Evolutionary conservation across 2,329 filamentous ascomycete species (phyloP), one percentile per base, ranked within the genome.

Genomic region (Neonectria magnoliae): DNA sequence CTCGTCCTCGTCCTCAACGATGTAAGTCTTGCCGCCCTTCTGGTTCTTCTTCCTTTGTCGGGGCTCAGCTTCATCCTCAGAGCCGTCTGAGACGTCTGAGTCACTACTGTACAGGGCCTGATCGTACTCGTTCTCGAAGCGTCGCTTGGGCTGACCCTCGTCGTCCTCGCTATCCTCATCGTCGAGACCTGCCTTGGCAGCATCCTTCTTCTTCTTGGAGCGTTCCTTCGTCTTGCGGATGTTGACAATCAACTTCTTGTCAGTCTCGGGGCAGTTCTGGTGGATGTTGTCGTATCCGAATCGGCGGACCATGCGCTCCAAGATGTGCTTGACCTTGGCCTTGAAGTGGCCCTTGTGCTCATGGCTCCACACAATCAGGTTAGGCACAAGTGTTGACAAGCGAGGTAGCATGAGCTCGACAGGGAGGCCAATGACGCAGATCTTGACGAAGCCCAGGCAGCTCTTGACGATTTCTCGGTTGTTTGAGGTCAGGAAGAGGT

Each of bases 261-360:
- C 95, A 22, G 88, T 88, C 74, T 97, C 93, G 3, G 94, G 95
- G 63, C 93, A 94, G 77, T 92, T 85, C 69, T 88, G 88, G 80
- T 96, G 93, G 13, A 99, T 88, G 31, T 88, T 80, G 2, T 95
- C 91, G 50, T 92, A 91, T 52, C 96, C 94, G 76, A 98, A 98
- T 61, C 95, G 90, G 52, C 95, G 89, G 22, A 98, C 91, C 87
- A 98, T 93, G 57, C 96, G 90, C 81, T 99, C 96, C 16, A 99
- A 83, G 68, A 99, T 98, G 76, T 98, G 94, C 88, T 98, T 98
- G 71, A 99, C 94, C 84, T 98, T 99, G 54, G 93, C 91, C 75
- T 95, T 93, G 83, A 99, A 96, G 77, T 97, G 94, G 13, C 94
- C 94, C 83, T 98, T 98, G 84, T 99, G 97, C 80, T 99, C 96